Base-by-base conservation (phyloP, 495 filamentous ascomycete species). In the Tetracladium setigerum region DNA sequence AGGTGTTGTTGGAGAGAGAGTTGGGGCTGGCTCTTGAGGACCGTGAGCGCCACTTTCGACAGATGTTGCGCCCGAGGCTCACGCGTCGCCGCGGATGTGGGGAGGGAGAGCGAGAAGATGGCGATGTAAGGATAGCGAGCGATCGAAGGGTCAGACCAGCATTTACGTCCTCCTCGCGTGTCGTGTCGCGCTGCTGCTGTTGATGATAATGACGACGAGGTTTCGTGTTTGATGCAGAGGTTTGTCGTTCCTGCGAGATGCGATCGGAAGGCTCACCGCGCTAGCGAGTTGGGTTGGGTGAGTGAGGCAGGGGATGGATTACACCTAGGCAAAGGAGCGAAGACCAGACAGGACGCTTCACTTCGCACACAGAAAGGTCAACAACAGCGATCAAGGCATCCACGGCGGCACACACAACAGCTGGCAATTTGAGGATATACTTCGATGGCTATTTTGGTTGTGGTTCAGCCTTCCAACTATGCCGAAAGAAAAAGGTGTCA, bases 31-130 rank as follows among this genome's bases (percentile, higher is more conserved):
- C 45, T 55, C 31, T 51, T 32, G n/a, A 40, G 35, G 38, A 56
- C 16, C 17, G 54, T 57, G 35, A 49, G 34, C 56, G 56, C 56
- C 56, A 58, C 56, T 47, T 56, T 53, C 43, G 34, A 50, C n/a
- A n/a, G n/a, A n/a, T 27, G 45, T 30, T 49, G 41, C 46, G 44
- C 44, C 42, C 55, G 47, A 54, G 41, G 44, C n/a, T 49, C 47
- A 52, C 45, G 51, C 50, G 44, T 22, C 31, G 15, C 17, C 15
- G 8, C 15, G 27, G 30, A 38, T 33, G 11, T 10, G 48, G 31
- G 47, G 15, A 24, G 31, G 19, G 17, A 22, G 27, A 38, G 32
- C 7, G 47, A 35, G 19, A 38, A 38, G 52, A 22, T 34, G n/a
- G n/a, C 47, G 43, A 42, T 50, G 27, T 32, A 38, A 44, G 34